phyloP scores from a whole-genome alignment of 176 grass and related monocot genomes.

The Aegilops speltoides region DNA sequence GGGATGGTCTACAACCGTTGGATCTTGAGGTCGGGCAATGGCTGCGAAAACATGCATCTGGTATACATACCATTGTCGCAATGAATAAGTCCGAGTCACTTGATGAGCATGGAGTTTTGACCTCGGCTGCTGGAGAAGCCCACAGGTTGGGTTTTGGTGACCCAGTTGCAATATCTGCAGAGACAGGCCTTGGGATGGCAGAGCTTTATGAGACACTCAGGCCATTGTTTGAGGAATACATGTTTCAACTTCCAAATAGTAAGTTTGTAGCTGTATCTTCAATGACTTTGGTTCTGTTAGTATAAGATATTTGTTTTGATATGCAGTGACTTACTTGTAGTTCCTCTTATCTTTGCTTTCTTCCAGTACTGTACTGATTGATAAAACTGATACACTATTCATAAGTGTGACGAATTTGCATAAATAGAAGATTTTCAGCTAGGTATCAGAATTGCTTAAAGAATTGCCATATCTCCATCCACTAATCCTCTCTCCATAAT shows the following conservation, averaged over 20 bases:
- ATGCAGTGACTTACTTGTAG: neutral
- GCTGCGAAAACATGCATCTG: conserved; percentile 73
- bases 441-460: conserved; percentile 3
- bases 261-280: conserved; percentile 30
- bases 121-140: conserved; percentile 79
- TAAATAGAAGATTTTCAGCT: neutral
- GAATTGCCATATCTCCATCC: neutral
- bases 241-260: conserved; percentile 69
- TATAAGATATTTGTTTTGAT: neutral
- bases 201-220: conserved; percentile 86
- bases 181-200: conserved; percentile 94
- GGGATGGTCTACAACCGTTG: conserved; percentile 87
- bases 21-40: conserved; percentile 92
- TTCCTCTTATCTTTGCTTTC: conserved; percentile 6
- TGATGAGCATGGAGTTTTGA: conserved; percentile 76
- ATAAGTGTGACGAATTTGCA: neutral
- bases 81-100: conserved; percentile 98
- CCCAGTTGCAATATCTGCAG: conserved; percentile 96
- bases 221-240: conserved; percentile 81
- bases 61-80: conserved; percentile 69
- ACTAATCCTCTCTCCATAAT: neutral
- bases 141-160: conserved; percentile 95
- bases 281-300: neutral
- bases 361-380: neutral
- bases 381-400: conserved; percentile 6